Evolutionary conservation across 2,329 filamentous ascomycete genomes (phyloP).

Genomic region (Cercospora sp.): DNA sequence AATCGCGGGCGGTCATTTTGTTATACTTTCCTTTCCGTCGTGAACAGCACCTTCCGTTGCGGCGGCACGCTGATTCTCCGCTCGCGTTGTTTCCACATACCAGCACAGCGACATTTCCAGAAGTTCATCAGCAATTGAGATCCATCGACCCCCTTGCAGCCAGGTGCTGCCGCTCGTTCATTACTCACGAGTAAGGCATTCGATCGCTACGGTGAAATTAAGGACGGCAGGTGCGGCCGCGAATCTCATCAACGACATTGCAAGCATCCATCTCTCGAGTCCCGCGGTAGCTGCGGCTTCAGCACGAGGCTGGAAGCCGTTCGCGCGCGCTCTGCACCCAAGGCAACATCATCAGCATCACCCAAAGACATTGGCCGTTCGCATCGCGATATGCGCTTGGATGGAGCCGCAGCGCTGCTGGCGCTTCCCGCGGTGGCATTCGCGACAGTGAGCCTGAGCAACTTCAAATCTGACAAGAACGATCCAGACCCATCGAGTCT

Average conservation of each 20-base stretch:
- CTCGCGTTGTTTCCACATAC: neutral
- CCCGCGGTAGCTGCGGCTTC: neutral
- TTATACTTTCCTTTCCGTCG: slow-evolving; percentile 10
- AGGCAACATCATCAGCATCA: neutral
- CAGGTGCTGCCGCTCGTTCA: slow-evolving; percentile 15
- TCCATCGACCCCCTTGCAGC: slow-evolving; percentile 18
- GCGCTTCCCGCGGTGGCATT: slow-evolving; percentile 32
- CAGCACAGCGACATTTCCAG: neutral
- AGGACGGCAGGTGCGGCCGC: neutral
- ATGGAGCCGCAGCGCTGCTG: slow-evolving; percentile 18
- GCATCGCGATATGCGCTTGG: slow-evolving; percentile 6
- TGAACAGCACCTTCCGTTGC: neutral
- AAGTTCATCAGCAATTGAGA: neutral
- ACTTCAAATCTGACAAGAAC: slow-evolving; percentile 37
- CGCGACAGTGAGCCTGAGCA: slow-evolving; percentile 45
- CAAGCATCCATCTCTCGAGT: neutral
- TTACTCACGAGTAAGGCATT: neutral
- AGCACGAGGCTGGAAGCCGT: neutral
- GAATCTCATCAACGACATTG: neutral
- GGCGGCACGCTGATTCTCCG: neutral
- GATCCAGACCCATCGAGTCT: slow-evolving; percentile 45
- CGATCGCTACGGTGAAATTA: neutral
- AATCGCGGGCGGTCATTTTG: slow-evolving; percentile 11
- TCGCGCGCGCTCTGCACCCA: neutral
- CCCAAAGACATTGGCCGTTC: neutral